Conservation (phyloP, 352 stramenopile genomes). For the Phytophthora uliginosa region DNA sequence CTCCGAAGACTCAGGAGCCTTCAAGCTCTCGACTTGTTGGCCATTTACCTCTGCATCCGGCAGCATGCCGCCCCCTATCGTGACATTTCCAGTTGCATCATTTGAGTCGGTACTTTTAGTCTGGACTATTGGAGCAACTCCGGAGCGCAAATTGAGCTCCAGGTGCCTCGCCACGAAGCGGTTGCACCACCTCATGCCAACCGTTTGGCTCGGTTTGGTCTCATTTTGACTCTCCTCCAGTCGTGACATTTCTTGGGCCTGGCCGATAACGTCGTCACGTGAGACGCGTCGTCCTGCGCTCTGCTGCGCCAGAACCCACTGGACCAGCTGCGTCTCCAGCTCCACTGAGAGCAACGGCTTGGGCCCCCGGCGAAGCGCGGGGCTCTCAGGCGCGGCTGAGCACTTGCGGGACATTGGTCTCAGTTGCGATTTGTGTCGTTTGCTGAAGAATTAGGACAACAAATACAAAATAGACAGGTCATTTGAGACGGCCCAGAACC, state of each 20-base stretch:
- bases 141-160: slow-evolving; percentile 24
- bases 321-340: slow-evolving; percentile 17
- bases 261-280: slow-evolving; percentile 23
- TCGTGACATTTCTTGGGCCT: slow-evolving; percentile 19
- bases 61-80: not conserved
- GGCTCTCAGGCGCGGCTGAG: not conserved
- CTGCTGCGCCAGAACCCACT: slow-evolving; percentile 23
- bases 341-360: slow-evolving; percentile 26
- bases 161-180: slow-evolving; percentile 27
- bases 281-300: slow-evolving; percentile 21
- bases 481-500: too few relatives aligned
- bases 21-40: not conserved
- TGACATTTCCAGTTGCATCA: slow-evolving; percentile 3
- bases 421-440: not conserved
- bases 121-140: not conserved
- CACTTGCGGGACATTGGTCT: slow-evolving; percentile 3
- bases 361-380: slow-evolving; percentile 19
- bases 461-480: too few relatives aligned
- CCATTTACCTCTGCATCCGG: not conserved
- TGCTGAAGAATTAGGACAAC: too few relatives aligned
- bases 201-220: slow-evolving; percentile 2
- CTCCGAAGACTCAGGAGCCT: not conserved
- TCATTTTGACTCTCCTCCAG: not conserved
- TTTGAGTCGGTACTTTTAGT: not conserved
- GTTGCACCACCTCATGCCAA: slow-evolving; percentile 36